Evolutionary conservation across 306 rosid species (phyloP).

Genomic region (Cicer cuneatum): DNA sequence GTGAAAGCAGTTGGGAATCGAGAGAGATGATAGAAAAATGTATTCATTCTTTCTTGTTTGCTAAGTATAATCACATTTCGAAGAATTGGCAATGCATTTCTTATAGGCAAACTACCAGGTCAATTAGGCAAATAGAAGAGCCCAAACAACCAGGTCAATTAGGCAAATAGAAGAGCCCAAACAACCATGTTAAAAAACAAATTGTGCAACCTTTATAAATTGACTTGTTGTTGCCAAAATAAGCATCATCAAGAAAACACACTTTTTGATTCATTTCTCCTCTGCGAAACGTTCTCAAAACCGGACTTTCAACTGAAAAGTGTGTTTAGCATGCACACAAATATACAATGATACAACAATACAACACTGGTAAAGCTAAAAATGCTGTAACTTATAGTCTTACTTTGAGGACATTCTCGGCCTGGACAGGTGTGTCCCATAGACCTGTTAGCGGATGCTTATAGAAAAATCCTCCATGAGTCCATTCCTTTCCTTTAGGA

Average conservation of each 20-base stretch:
- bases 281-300: conserved; percentile 3
- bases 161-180: not conserved
- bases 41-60: not conserved
- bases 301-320: conserved; percentile 1
- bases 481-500: conserved; percentile 87
- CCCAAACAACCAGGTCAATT: conserved; percentile 13
- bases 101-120: conserved; percentile 3
- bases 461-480: conserved; percentile 86
- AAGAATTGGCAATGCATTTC: not conserved
- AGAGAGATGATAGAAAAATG: not conserved
- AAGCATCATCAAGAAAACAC: conserved; percentile 8
- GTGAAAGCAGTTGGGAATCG: not conserved
- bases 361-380: not conserved
- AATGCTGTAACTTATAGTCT: conserved; percentile 38
- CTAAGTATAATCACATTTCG: not conserved
- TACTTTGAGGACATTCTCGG: conserved; percentile 80
- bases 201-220: not conserved
- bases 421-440: conserved; percentile 98
- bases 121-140: not conserved
- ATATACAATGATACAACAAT: not conserved
- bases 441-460: conserved; percentile 72
- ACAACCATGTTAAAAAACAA: conserved; percentile 16
- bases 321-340: conserved; percentile 15
- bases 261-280: conserved; percentile 4
- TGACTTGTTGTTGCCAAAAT: not conserved